phyloP scores from a whole-genome alignment of 1,139 yeast species.

The Candida sp. region DNA sequence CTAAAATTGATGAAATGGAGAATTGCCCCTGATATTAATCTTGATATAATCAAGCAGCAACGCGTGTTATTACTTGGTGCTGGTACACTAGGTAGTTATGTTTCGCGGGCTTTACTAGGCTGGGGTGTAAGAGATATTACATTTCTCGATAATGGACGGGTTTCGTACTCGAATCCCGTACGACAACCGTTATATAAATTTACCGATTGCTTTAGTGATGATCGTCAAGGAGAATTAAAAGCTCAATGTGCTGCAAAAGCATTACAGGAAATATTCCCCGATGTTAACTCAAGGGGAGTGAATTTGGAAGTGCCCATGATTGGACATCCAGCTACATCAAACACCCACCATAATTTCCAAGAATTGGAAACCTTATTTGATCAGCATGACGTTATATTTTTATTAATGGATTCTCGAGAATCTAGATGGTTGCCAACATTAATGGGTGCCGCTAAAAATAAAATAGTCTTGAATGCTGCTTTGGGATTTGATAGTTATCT shows the following conservation, averaged over 20 bases:
- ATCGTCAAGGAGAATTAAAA: conserved; percentile 59
- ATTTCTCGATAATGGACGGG: conserved; percentile 84
- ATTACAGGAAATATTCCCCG: conserved; percentile 71
- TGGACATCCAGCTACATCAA: conserved; percentile 70
- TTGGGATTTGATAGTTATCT: conserved; percentile 90
- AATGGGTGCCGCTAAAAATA: conserved; percentile 60
- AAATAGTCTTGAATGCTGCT: conserved; percentile 86
- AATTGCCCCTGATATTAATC: conserved; percentile 74
- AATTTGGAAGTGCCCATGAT: conserved; percentile 88
- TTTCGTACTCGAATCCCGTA: conserved; percentile 93
- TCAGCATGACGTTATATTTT: conserved; percentile 70
- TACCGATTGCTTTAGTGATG: conserved; percentile 66
- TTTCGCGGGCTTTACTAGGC: conserved; percentile 78
- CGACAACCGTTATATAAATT: conserved; percentile 85
- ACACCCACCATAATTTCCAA: conserved; percentile 50
- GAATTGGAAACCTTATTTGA: conserved; percentile 51
- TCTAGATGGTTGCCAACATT: conserved; percentile 96
- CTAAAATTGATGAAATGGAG: conserved; percentile 97
- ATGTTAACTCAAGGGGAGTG: conserved; percentile 61
- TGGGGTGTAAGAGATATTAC: conserved; percentile 92
- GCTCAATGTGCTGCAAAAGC: conserved; percentile 77
- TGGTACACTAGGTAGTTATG: conserved; percentile 94
- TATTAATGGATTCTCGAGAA: conserved; percentile 92
- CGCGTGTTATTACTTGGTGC: conserved; percentile 82
- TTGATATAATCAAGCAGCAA: conserved; percentile 57